A percentile compares a stretch with the other conserved stretches of the same genome.
These are phyloP conservation scores for Termitomyces sp. DNA, from an alignment of 768 basidiomycete species.

Conservation along the genomic window DNA sequence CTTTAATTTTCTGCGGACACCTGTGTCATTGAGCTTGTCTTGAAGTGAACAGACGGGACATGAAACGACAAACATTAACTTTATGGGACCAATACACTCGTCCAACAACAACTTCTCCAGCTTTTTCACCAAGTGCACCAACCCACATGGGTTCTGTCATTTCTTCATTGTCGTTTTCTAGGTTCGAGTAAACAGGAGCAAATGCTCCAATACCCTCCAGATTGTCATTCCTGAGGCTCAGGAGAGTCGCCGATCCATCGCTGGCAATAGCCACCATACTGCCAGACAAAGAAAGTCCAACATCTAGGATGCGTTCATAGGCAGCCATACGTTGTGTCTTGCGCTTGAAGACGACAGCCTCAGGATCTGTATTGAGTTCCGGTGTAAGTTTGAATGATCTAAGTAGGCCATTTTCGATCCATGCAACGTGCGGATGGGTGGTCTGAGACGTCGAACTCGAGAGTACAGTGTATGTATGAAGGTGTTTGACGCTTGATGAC, in stretches of 20 bases:
- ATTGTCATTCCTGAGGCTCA: constrained; percentile 46
- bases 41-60: background rate
- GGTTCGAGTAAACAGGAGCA: constrained; percentile 42
- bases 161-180: constrained; percentile 2
- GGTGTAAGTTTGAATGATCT: constrained; percentile 50
- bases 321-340: constrained; percentile 12
- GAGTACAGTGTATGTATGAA: constrained; percentile 27
- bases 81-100: constrained; percentile 20
- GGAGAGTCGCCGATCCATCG: constrained; percentile 54
- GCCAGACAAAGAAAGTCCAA: constrained; percentile 55
- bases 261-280: constrained; percentile 55
- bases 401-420: constrained; percentile 52
- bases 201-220: constrained; percentile 50
- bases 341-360: constrained; percentile 24
- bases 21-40: background rate
- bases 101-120: constrained; percentile 11
- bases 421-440: constrained; percentile 36
- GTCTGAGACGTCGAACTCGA: constrained; percentile 12
- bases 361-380: constrained; percentile 44
- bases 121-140: constrained; percentile 1
- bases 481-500: constrained; percentile 43
- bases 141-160: constrained; percentile 11
- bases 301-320: constrained; percentile 56
- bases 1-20: constrained; percentile 43
- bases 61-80: background rate